Base-by-base conservation (phyloP, 2,329 filamentous ascomycete species). In the Chrysosporium queenslandicum region DNA sequence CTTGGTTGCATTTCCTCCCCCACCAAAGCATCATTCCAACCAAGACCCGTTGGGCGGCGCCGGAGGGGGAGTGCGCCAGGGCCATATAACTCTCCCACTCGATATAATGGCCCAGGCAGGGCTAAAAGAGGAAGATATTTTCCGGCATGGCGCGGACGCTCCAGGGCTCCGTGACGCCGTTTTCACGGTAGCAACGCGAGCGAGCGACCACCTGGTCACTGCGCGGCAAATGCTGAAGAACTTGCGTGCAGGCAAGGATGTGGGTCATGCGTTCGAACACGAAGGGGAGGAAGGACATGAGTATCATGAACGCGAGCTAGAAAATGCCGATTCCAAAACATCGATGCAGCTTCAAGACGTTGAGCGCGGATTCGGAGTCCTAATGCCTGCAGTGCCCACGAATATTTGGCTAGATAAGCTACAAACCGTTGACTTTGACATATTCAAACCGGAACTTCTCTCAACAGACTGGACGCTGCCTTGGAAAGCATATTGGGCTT, bases 141-240 rank as follows among this genome's bases (percentile, higher is more conserved):
- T 94, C 55, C 79, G 91, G 7, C 77, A 82, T 39, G 91, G 90
- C 0, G 82, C 85, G 0, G 72, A 80, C n/a, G 91, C 91, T 0
- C 75, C 81, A 0, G 90, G 90, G 0, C 75, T 97, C 16, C 82
- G 86, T 55, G 91, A 98, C 67, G 91, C 90, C 2, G 81, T 97
- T 0, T 98, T 97, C 68, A 78, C 81, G 3, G 87, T 98, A 12
- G 92, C 92, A 0, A 98, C 92, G 0, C 80, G 91, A 34, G 92
- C 92, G 5, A 94, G 94, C 63, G 92, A 98, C 66, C 92, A 98
- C 68, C 74, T 98, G 30, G 94, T 96, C 59, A 97, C 91, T 0
- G 91, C 86, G 1, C 77, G 89, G 54, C 87, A 95, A 66, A 95
- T 98, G 89, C 69, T 97, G 55, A 83, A 82, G 63, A 87, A 86